Conservation (phyloP, 2,329 filamentous ascomycete species). For the Nemania sp. region DNA sequence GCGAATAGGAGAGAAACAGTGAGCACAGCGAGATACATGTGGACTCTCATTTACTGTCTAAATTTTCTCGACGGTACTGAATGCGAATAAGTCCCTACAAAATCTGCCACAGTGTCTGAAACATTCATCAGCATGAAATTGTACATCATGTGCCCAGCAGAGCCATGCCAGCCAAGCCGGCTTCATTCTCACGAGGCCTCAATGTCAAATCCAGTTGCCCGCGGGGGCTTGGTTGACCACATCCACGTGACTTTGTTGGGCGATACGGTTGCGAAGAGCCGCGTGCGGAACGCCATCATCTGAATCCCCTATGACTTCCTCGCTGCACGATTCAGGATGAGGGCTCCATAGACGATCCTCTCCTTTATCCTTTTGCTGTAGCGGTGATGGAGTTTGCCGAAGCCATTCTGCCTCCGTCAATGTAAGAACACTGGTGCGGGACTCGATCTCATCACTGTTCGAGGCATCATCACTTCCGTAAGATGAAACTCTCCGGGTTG, state of each 20-base stretch:
- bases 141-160: neutral
- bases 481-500: slow-evolving; percentile 17
- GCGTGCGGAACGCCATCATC: neutral
- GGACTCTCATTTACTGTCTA: too few species aligned
- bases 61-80: neutral
- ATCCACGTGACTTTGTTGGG: neutral
- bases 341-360: slow-evolving; percentile 32
- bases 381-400: slow-evolving; percentile 38
- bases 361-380: slow-evolving; percentile 18
- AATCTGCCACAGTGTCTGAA: neutral
- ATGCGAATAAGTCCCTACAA: slow-evolving; percentile 5
- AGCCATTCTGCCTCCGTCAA: slow-evolving; percentile 42
- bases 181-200: neutral
- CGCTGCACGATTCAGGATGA: slow-evolving; percentile 14
- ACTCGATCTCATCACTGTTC: neutral
- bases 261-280: neutral
- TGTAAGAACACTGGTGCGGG: slow-evolving; percentile 25
- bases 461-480: slow-evolving; percentile 21
- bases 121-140: slow-evolving; percentile 1
- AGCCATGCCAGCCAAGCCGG: neutral
- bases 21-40: too few species aligned
- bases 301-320: neutral
- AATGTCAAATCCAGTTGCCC: slow-evolving; percentile 36
- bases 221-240: slow-evolving; percentile 17
- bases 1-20: too few species aligned